phyloP scores from a whole-genome alignment of 768 basidiomycete species.

The Trametes punicea region DNA sequence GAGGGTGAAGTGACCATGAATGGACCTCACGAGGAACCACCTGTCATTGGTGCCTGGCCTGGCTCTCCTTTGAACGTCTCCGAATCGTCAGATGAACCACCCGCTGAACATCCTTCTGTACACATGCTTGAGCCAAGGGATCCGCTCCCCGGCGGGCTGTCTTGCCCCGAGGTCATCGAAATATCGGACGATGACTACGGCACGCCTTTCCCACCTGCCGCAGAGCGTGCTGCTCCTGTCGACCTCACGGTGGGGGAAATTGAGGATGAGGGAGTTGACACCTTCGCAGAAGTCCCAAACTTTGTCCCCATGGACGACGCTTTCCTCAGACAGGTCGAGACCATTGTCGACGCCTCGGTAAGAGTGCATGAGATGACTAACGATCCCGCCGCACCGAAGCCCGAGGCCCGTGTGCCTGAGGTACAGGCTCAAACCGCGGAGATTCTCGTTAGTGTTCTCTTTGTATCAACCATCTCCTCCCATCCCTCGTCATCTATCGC shows the following conservation, averaged over 20 bases:
- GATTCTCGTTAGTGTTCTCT: conserved; percentile 12
- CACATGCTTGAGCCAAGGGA: not conserved
- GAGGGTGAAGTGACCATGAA: not conserved
- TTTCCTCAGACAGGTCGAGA: not conserved
- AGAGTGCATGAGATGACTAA: not conserved
- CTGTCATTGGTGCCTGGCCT: conserved; percentile 21
- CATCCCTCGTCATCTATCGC: no score
- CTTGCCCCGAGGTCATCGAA: conserved; percentile 8
- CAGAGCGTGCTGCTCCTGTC: not conserved
- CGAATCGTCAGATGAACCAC: not conserved
- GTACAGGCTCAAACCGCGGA: conserved; percentile 4
- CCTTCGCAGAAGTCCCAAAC: not conserved
- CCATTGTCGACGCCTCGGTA: not conserved
- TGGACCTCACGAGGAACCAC: not conserved
- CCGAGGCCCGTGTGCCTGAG: not conserved
- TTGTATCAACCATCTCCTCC: not conserved
- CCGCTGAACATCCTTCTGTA: not conserved
- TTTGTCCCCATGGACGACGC: not conserved
- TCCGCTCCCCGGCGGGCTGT: not conserved
- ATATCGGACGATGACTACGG: conserved; percentile 13
- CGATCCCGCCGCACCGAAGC: not conserved
- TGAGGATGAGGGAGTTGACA: not conserved
- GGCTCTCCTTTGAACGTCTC: not conserved
- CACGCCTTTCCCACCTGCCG: not conserved
- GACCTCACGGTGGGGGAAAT: not conserved